A percentile compares a stretch with the other conserved stretches of the same genome.
Evolutionary conservation across 768 basidiomycete species (phyloP).

Genomic region (Rhodosporidiobolus sp.): DNA sequence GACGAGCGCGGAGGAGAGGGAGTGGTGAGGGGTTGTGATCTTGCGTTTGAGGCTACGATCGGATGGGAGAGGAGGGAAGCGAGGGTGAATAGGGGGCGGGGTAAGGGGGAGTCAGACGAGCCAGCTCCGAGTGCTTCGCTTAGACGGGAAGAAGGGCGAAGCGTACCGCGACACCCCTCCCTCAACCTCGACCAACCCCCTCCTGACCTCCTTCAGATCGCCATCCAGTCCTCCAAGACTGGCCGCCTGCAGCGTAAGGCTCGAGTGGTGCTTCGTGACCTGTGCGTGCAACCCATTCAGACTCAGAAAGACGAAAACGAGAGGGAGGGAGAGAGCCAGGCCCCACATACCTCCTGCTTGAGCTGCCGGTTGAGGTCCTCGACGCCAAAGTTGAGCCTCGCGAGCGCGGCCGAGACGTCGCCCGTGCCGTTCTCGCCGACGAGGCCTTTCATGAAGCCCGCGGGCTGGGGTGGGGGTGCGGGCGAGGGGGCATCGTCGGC

Average conservation of each 20-base stretch:
- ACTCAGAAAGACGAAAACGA: no score
- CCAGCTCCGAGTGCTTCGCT: no score
- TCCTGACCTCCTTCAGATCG: slow-evolving; percentile 64
- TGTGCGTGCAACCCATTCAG: slow-evolving; percentile 45
- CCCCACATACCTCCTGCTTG: slow-evolving; percentile 72
- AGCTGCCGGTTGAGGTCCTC: slow-evolving; percentile 92
- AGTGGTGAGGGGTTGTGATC: slow-evolving; percentile 77
- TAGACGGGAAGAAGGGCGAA: neutral
- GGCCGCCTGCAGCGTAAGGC: slow-evolving; percentile 76
- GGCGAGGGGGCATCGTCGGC: neutral
- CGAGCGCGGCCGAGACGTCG: slow-evolving; percentile 82
- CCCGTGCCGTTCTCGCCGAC: slow-evolving; percentile 56
- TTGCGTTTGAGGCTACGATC: slow-evolving; percentile 69
- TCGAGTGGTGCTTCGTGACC: slow-evolving; percentile 80
- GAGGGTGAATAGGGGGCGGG: no score
- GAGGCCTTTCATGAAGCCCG: slow-evolving; percentile 35
- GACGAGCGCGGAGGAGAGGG: slow-evolving; percentile 65
- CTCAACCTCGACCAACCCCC: slow-evolving; percentile 71
- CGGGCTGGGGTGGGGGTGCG: neutral
- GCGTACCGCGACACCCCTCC: slow-evolving; percentile 71
- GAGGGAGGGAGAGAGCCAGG: neutral
- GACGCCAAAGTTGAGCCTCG: slow-evolving; percentile 78
- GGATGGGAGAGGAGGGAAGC: slow-evolving; percentile 35
- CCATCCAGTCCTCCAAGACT: slow-evolving; percentile 67
- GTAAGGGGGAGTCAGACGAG: neutral